Base-by-base conservation (phyloP, 2,329 filamentous ascomycete genomes). In the Tolypocladium tundrense region DNA sequence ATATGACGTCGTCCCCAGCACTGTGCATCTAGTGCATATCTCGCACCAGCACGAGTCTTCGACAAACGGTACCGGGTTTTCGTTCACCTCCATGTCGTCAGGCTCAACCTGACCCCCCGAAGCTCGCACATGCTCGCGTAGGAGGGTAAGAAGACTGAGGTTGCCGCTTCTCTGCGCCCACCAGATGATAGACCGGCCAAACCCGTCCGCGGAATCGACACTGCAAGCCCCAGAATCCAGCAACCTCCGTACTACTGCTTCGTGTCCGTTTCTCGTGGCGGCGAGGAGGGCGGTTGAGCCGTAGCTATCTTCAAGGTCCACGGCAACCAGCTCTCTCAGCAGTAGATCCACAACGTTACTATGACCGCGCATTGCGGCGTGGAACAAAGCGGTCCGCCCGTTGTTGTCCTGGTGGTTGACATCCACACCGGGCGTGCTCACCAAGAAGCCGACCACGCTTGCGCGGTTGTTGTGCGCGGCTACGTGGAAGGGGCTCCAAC, bases 21-120 rank as follows among this genome's bases (percentile, higher is more conserved):
- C 55, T n/a, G 35, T 61, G 42, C 61, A 60, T 2, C 59, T 52
- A 3, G 58, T 60, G 24, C 62, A 64, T 4, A 61, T 37, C 41
- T 61, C 54, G 53, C 62, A 63, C 60, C 59, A 61, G 40, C 57
- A 60, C 2, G 39, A 51, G 2, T 54, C 27, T 6, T 39, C 33
- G 0, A 51, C 31, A 31, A 59, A 59, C 33, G 10, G 27, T 21
- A 52, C 24, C 2, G 40, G 27, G 10, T 19, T 42, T 4, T 37
- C 19, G 1, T 13, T 14, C 4, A 31, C 31, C 16, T 19, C 13
- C 37, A 31, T 35, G 9, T 48, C 42, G 33, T 48, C 40, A 7
- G 21, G 43, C 24, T n/a, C 31, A 6, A 55, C 3, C 9, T 13
- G 5, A 5, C 21, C 1, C 9, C n/a, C 52, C 14, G 13, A 16